A percentile compares a stretch with the other conserved stretches of the same genome.
These are phyloP conservation scores for Lactifluus hygrophoroides DNA, from an alignment of 768 basidiomycete species.

Conservation along the genomic window DNA sequence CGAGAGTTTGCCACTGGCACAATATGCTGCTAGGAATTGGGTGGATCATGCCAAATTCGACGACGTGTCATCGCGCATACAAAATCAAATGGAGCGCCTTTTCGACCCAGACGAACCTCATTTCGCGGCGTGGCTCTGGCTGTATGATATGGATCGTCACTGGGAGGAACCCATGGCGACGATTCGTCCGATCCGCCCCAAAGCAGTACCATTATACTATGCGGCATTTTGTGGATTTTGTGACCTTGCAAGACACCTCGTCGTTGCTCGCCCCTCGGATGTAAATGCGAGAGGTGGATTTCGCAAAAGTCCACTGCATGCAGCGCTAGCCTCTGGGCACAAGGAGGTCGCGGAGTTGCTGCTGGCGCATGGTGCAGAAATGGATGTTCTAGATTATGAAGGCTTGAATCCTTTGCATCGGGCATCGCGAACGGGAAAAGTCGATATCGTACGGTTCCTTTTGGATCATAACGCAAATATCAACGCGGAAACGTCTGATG, in stretches of 20 bases:
- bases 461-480: background rate
- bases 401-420: background rate
- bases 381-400: background rate
- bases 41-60: background rate
- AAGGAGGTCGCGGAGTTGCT: background rate
- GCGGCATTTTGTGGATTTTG: background rate
- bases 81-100: background rate
- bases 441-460: background rate
- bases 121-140: constrained; percentile 7
- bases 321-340: background rate
- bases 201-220: background rate
- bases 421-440: background rate
- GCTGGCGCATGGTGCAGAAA: background rate
- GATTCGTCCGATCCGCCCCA: background rate
- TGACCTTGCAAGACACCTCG: background rate
- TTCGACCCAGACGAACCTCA: background rate
- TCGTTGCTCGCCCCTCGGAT: background rate
- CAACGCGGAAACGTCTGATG: background rate
- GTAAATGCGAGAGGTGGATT: background rate
- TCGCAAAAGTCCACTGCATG: background rate
- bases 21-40: constrained; percentile 3
- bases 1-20: background rate
- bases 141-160: background rate
- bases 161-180: background rate
- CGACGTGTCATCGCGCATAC: background rate